Evolutionary conservation across 2,329 filamentous ascomycete genomes (phyloP).

Genomic region (Lizonia empirigonia): DNA sequence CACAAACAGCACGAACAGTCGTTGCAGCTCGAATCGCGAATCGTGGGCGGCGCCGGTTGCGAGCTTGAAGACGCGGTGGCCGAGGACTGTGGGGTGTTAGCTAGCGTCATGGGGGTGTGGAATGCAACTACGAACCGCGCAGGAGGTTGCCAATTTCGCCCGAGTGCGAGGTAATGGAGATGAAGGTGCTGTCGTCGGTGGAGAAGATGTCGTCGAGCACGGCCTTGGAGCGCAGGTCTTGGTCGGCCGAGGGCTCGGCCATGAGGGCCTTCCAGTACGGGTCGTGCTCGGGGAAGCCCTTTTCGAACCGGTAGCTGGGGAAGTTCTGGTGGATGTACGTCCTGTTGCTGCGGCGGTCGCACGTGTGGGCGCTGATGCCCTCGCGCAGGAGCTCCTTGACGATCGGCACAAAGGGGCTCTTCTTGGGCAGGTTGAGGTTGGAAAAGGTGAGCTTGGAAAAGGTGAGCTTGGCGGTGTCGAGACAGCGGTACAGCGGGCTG

Average conservation of each 20-base stretch:
- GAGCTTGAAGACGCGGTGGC: slow-evolving; percentile 66
- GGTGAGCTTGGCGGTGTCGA: slow-evolving; percentile 66
- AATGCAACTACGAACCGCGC: slow-evolving; percentile 30
- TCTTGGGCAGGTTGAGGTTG: slow-evolving; percentile 58
- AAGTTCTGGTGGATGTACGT: slow-evolving; percentile 60
- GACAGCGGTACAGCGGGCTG: slow-evolving; percentile 67
- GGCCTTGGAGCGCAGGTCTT: slow-evolving; percentile 54
- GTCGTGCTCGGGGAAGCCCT: slow-evolving; percentile 65
- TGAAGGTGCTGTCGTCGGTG: slow-evolving; percentile 53
- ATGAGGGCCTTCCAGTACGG: slow-evolving; percentile 57
- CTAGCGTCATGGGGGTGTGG: no score
- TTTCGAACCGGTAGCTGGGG: slow-evolving; percentile 63
- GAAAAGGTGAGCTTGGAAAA: slow-evolving; percentile 67
- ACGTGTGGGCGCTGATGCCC: slow-evolving; percentile 70
- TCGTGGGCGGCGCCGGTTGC: slow-evolving; percentile 61
- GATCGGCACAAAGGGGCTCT: slow-evolving; percentile 60
- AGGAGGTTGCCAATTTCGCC: slow-evolving; percentile 63
- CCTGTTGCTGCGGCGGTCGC: slow-evolving; percentile 65
- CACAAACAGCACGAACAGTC: slow-evolving; percentile 46
- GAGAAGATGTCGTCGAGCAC: slow-evolving; percentile 62
- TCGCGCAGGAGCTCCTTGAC: slow-evolving; percentile 71
- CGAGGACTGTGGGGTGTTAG: slow-evolving; percentile 52
- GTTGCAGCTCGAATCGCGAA: slow-evolving; percentile 41
- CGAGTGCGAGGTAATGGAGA: slow-evolving; percentile 64
- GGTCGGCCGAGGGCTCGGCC: slow-evolving; percentile 58